Base-by-base conservation (phyloP, 768 basidiomycete species). In the Psilocybe tampanensis region DNA sequence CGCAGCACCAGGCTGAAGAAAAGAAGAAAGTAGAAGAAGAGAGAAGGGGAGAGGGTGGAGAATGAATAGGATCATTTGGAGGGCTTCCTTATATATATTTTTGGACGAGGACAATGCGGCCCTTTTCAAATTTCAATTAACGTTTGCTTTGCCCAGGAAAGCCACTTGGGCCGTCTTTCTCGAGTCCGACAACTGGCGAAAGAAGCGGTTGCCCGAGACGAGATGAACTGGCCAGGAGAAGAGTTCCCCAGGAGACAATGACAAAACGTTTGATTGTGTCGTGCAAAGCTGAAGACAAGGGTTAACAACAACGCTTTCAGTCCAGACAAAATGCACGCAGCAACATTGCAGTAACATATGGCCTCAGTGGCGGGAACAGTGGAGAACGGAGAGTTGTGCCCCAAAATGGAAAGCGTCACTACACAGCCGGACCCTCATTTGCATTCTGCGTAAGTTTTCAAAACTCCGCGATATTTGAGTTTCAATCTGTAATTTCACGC, bases 1-100 rank as follows among this genome's bases (percentile, higher is more conserved):
- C 51, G 51, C 60, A 70, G 70, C 70, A 67, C 72, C 67, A 26
- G 74, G 71, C 72, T 72, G 64, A 48, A 65, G 58, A 60, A 58
- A 53, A 56, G 51, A 54, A 44, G 50, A 43, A 52, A 49, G 21
- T 34, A 18, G 36, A 59, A 57, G 58, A 45, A 51, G 52, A 42
- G 50, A 43, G 56, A 47, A 55, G 58, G 47, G 55, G 42, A 54
- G 36, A 54, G 29, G 47, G 43, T 29, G 45, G 43, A 23, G 44
- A 34, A 24, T 29, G 23, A 22, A 47, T 52, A 47, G 47, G 19
- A 41, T 8, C 17, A 29, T 13, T 44, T 45, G 32, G 42, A 44
- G n/a, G 6, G 6, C 12, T 12, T 36, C 50, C 51, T 53, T 56
- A 39, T 56, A 55, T 55, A 60, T 56, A 52, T 39, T 52, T 59